Evolutionary conservation across 106 monocot species (phyloP), one percentile per base, ranked within the genome.

Genomic region (Acorus calamus): DNA sequence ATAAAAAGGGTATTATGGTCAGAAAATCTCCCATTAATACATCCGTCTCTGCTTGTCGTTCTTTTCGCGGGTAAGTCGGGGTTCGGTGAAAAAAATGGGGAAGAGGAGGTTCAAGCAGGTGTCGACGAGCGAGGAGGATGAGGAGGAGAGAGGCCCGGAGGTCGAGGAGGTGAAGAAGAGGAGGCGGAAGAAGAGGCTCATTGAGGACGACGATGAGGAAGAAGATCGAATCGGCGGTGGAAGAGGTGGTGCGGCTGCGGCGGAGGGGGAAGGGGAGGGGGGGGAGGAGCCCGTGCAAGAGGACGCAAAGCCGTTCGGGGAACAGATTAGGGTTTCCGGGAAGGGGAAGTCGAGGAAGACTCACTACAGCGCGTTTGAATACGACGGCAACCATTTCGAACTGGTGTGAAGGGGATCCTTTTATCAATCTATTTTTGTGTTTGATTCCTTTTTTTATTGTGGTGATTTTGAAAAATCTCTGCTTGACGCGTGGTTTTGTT

Each of bases 301-400:
- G 53, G 79, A 81, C 28, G 81, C 94, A 28, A 71, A 71, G 64
- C 79, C 84, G 11, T 51, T 87, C 7, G 94, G 94, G 8, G 84
- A 80, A 1, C 66, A 67, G 7, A 6, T 90, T 12, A 84, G 59
- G 73, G 74, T 87, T 47, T 79, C 82, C 2, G 94, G 94, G 5
- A 90, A 80, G 60, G 94, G 94, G 42, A 77, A 63, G 78, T 75
- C 66, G 77, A 77, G 62, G 84, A 90, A 84, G 76, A 82, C 66
- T 44, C 87, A 96, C 69, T 90, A 77, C 56, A 7, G 62, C 2
- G 81, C 90, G 7, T 96, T 96, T 57, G 94, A 96, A 76, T 76
- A 78, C 65, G 90, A 96, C 44, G 87, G 84, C 2, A 84, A 84
- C 52, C 66, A 64, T 5, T 96, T 78, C 66, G 90, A 89, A 63